These are phyloP conservation scores for Ogataea chonburiensis DNA, from an alignment of 805 yeast species.

Conservation along the genomic window DNA sequence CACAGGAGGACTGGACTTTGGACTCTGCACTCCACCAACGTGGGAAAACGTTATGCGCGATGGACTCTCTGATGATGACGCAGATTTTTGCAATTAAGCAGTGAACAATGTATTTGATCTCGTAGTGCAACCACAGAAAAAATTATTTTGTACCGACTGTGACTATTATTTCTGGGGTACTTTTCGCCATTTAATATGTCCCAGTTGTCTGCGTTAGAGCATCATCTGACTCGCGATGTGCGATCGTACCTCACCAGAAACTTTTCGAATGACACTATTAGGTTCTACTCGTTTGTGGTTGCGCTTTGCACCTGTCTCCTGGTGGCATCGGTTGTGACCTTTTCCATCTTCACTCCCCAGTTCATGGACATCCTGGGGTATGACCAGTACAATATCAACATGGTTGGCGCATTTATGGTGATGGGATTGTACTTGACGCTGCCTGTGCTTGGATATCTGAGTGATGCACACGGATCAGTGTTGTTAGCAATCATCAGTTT, in stretches of 20 bases:
- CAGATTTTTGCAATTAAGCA: constrained; percentile 5
- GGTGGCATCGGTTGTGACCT: constrained; percentile 80
- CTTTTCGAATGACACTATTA: constrained; percentile 42
- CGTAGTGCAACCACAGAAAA: constrained; percentile 6
- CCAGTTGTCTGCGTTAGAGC: constrained; percentile 35
- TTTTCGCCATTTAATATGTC: constrained; percentile 12
- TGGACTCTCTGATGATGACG: constrained; percentile 5
- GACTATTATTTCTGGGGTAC: constrained; percentile 3
- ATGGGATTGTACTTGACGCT: constrained; percentile 83
- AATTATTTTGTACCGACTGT: too few species aligned
- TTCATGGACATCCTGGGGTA: constrained; percentile 60
- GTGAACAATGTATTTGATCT: too few species aligned
- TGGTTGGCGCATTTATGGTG: constrained; percentile 70
- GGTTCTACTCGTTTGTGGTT: constrained; percentile 51
- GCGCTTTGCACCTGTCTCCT: constrained; percentile 66
- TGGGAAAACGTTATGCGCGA: constrained; percentile 9
- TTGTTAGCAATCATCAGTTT: constrained; percentile 61
- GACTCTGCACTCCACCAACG: constrained; percentile 9
- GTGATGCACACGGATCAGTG: constrained; percentile 85
- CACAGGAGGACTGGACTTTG: constrained; percentile 1
- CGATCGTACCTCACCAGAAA: constrained; percentile 42
- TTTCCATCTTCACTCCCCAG: constrained; percentile 74
- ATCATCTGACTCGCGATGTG: constrained; percentile 43
- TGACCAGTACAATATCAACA: constrained; percentile 62
- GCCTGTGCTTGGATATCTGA: constrained; percentile 77